Base-by-base conservation (phyloP, 2,329 filamentous ascomycete species). In the Fusarium sp. region DNA sequence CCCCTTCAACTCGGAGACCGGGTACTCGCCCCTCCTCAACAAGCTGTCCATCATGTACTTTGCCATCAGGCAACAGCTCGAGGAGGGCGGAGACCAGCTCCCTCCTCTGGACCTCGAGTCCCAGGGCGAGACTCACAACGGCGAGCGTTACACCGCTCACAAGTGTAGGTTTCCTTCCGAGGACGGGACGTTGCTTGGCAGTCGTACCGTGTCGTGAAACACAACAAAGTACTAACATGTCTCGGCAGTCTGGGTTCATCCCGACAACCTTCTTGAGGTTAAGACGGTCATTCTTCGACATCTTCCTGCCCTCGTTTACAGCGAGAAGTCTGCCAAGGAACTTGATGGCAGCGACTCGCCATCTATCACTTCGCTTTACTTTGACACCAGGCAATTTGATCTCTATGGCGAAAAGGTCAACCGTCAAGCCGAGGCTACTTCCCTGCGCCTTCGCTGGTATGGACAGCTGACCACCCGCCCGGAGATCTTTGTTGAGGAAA, bases 1-100 rank as follows among this genome's bases (percentile, higher is more conserved):
- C 70, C 95, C 96, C 14, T 97, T 99, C 88, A 98, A 98, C 85
- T 96, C 94, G 68, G 97, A 98, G 82, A 85, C 88, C 75, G 94
- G 94, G 77, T 98, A 98, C 84, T 93, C 94, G 69, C 95, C 96
- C 11, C 86, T 99, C 75, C 89, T 98, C 56, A 97, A 95, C 85
- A 93, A 94, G 79, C 88, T 99, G 71, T 98, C 95, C 33, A 91
- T 96, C 77, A 97, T 98, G 93, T 98, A 98, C 86, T 97, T 94
- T 77, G 97, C 97, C 81, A 93, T 97, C 69, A 92, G 95, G 65
- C 94, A 98, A 84, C 92, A 94, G 73, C 87, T 97, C 27, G 93
- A 96, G 70, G 90, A 74, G 15, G 65, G 66, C 33, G 58, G 90
- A 47, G 84, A 82, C 40, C 82, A 85, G 25, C 82, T 80, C 35